A percentile compares a stretch with the other conserved stretches of the same genome.
Conservation (phyloP, 2,329 filamentous ascomycete genomes). For the Trichoderma afroharzianum region DNA sequence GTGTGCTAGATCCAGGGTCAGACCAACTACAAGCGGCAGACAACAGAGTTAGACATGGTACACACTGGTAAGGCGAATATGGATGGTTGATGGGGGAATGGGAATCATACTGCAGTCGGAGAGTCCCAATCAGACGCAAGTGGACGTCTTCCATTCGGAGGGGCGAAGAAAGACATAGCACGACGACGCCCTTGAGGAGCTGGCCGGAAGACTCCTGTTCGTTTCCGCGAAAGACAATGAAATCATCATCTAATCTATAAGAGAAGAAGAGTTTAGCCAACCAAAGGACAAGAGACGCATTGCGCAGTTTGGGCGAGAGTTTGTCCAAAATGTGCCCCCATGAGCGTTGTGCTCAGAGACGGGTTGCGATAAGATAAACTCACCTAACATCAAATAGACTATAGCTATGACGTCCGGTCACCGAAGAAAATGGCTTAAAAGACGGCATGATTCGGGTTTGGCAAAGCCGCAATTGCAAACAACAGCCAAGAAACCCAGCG, state of each 20-base stretch:
- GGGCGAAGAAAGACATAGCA: slow-evolving; percentile 67
- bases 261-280: background rate
- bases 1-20: slow-evolving; percentile 51
- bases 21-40: slow-evolving; percentile 41
- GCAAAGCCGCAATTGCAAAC: slow-evolving; percentile 4
- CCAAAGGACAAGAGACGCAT: background rate
- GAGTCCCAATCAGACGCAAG: slow-evolving; percentile 66
- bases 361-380: slow-evolving; percentile 24
- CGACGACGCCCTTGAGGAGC: slow-evolving; percentile 67
- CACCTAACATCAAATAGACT: slow-evolving; percentile 59
- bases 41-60: background rate
- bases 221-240: slow-evolving; percentile 72
- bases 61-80: slow-evolving; percentile 1
- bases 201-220: slow-evolving; percentile 74
- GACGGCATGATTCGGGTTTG: slow-evolving; percentile 44
- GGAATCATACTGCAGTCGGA: slow-evolving; percentile 57
- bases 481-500: background rate
- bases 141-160: slow-evolving; percentile 71
- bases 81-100: background rate
- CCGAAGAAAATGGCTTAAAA: slow-evolving; percentile 53
- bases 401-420: slow-evolving; percentile 48
- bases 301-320: background rate
- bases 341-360: background rate
- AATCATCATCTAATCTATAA: slow-evolving; percentile 68
- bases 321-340: background rate